phyloP scores from a whole-genome alignment of 208 protist genomes.

The Leptomonas pyrrhocoris region DNA sequence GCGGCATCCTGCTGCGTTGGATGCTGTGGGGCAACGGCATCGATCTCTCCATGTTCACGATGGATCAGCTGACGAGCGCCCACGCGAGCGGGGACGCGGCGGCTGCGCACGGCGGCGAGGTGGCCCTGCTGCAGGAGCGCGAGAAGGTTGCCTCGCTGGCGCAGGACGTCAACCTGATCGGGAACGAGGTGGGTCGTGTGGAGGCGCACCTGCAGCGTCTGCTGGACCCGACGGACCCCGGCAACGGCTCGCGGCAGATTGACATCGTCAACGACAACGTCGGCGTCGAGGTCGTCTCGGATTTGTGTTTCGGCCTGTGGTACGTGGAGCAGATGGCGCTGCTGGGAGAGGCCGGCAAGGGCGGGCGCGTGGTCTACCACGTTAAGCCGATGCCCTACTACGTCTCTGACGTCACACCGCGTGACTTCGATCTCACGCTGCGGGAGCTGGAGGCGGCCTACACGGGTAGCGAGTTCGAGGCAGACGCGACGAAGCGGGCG shows the following conservation, averaged over 20 bases:
- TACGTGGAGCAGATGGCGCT: conserved; percentile 48
- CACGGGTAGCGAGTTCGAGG: conserved; percentile 16
- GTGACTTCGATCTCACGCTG: conserved; percentile 72
- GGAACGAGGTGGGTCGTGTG: conserved; percentile 59
- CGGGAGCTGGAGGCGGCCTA: conserved; percentile 43
- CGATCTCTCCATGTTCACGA: conserved; percentile 88
- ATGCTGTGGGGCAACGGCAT: conserved; percentile 89
- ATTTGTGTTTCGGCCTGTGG: conserved; percentile 82
- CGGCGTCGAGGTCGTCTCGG: conserved; percentile 81
- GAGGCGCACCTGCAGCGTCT: conserved; percentile 43
- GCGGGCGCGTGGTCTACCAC: conserved; percentile 58
- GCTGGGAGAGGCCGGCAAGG: conserved; percentile 11
- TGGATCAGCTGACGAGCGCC: conserved; percentile 63
- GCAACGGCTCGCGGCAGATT: conserved; percentile 33
- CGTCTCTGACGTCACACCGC: conserved; percentile 85
- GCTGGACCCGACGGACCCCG: conserved; percentile 26
- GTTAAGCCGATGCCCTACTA: conserved; percentile 92
- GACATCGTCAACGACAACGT: conserved; percentile 92
- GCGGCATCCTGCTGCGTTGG: conserved; percentile 70
- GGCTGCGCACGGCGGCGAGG: background rate
- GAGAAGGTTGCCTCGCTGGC: conserved; percentile 37
- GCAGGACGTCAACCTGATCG: conserved; percentile 64
- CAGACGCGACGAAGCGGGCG: conserved; percentile 31
- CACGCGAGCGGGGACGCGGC: conserved; percentile 20
- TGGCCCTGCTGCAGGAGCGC: conserved; percentile 36